These are phyloP conservation scores for Micromonas commoda DNA, from an alignment of 139 green algal genomes.

Conservation along the genomic window DNA sequence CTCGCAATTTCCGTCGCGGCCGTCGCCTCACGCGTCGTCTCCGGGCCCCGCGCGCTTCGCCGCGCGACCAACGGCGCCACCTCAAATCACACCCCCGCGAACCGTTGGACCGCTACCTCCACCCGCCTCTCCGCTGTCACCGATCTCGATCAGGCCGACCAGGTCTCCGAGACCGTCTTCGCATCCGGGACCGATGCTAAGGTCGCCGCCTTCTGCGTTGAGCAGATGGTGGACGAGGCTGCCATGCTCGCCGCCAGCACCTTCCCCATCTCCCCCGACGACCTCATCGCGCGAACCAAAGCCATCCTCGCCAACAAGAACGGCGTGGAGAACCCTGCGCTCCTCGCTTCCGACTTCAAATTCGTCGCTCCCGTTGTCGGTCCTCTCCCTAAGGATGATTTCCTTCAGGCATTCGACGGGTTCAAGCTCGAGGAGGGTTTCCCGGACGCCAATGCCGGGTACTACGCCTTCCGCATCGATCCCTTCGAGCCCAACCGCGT, in stretches of 20 bases:
- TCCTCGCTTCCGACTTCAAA: neutral
- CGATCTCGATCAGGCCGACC: neutral
- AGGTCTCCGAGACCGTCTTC: neutral
- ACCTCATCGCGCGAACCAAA: neutral
- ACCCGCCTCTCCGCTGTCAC: too few relatives aligned
- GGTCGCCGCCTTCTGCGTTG: neutral
- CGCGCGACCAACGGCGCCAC: neutral
- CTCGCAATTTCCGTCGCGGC: too few relatives aligned
- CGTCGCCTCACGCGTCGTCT: neutral
- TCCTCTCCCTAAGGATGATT: conserved; percentile 22
- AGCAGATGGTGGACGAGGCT: conserved; percentile 8
- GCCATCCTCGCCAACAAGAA: neutral
- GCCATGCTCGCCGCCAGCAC: neutral
- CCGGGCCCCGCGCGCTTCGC: neutral
- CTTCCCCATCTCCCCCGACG: conserved; percentile 22
- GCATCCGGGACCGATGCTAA: neutral
- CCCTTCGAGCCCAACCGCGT: conserved; percentile 61
- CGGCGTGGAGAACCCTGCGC: neutral
- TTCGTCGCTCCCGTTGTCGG: conserved; percentile 37
- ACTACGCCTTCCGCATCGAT: conserved; percentile 53
- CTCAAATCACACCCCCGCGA: neutral
- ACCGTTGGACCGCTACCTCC: too few relatives aligned
- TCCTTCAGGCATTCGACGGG: conserved; percentile 29
- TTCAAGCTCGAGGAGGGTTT: conserved; percentile 47
- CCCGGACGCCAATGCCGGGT: conserved; percentile 46